Conservation (phyloP, 805 yeast genomes). For the Myxozyma melibiosi region DNA sequence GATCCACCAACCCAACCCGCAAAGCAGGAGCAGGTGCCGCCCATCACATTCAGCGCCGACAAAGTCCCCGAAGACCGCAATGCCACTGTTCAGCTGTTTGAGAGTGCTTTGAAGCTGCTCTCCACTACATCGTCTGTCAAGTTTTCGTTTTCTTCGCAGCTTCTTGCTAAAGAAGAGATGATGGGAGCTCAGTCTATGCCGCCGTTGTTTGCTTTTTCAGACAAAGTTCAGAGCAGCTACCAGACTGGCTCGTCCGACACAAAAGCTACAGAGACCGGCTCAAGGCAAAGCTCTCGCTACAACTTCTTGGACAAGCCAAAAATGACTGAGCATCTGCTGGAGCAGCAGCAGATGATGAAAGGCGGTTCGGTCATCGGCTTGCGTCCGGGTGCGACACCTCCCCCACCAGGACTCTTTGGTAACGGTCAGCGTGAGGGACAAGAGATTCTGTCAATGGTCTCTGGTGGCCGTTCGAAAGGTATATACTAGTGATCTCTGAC, state of each 20-base stretch:
- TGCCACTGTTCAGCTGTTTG: conserved; percentile 27
- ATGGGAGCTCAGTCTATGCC: conserved; percentile 35
- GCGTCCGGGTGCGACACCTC: conserved; percentile 50
- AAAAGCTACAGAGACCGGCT: conserved; percentile 1
- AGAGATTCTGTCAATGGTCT: conserved; percentile 22
- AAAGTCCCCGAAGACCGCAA: conserved; percentile 4
- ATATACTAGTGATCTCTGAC: neutral
- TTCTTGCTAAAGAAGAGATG: conserved; percentile 37
- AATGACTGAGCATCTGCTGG: conserved; percentile 25
- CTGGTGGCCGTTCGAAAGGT: conserved; percentile 24
- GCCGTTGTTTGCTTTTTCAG: conserved; percentile 38
- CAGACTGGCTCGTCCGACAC: neutral
- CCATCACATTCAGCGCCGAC: neutral
- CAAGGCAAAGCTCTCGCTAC: conserved; percentile 20
- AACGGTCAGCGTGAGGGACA: conserved; percentile 31
- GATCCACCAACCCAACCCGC: neutral
- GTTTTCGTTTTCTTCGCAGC: conserved; percentile 37
- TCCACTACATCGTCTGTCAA: conserved; percentile 34
- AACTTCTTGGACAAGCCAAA: conserved; percentile 16
- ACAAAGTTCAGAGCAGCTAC: conserved; percentile 8
- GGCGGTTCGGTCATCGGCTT: conserved; percentile 11
- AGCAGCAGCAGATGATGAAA: conserved; percentile 42
- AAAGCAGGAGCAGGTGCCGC: neutral
- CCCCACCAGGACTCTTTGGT: conserved; percentile 71
- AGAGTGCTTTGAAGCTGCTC: conserved; percentile 31